A percentile compares a stretch with the other conserved stretches of the same genome.
These are phyloP conservation scores for Musa beccarii DNA, from an alignment of 176 grass and related monocot species.

Conservation along the genomic window DNA sequence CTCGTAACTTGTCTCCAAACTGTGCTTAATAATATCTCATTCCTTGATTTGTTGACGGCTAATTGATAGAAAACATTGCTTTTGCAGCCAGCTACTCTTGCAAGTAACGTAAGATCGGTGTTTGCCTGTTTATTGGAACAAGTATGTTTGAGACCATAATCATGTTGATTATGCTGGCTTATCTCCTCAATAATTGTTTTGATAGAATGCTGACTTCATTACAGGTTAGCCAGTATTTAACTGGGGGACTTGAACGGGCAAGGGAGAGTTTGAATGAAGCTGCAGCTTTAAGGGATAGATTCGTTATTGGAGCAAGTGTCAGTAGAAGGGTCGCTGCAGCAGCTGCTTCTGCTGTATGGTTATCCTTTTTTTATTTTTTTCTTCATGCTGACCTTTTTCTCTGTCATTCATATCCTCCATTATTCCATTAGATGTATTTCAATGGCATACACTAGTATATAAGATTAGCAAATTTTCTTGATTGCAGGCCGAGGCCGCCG, in stretches of 20 bases:
- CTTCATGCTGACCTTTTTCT: constrained; percentile 6
- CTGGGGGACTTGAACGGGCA: constrained; percentile 80
- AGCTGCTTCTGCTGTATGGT: constrained; percentile 78
- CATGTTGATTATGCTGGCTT: background rate
- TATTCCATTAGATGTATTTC: constrained; percentile 6
- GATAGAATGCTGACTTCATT: background rate
- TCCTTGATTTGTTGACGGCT: background rate
- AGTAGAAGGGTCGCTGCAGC: constrained; percentile 84
- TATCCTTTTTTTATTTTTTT: constrained; percentile 10
- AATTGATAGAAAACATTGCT: constrained; percentile 3
- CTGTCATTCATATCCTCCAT: background rate
- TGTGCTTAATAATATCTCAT: too few relatives aligned
- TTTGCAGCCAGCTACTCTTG: constrained; percentile 73
- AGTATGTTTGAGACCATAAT: constrained; percentile 43
- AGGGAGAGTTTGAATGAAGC: constrained; percentile 92
- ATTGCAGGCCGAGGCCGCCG: constrained; percentile 79
- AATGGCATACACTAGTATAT: background rate
- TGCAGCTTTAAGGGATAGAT: constrained; percentile 62
- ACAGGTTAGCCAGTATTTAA: constrained; percentile 93
- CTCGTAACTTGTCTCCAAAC: background rate
- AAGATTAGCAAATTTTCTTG: constrained; percentile 13
- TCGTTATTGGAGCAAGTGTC: constrained; percentile 82
- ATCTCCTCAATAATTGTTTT: background rate
- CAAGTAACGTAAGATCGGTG: constrained; percentile 67
- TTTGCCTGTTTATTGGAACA: constrained; percentile 92